Evolutionary conservation across 2,329 filamentous ascomycete species (phyloP), one percentile per base, ranked within the genome.

Genomic region (Coleophoma crateriformis): DNA sequence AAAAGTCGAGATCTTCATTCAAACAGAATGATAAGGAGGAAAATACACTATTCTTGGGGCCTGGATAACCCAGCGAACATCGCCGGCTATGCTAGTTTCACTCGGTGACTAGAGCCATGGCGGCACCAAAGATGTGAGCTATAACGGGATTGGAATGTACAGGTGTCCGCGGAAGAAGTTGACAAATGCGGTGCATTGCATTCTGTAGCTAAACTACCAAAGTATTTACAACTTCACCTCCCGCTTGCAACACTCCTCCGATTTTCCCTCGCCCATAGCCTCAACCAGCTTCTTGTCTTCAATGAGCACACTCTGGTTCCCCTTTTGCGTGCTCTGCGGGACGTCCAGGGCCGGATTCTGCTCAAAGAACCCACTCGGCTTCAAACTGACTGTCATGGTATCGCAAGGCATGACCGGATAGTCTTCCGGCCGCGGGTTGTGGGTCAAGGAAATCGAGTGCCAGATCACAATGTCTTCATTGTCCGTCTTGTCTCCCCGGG

Each of bases 381-480:
- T 69, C 45, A 79, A 58, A 52, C 66, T 75, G 58, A 95, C 72
- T 1, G 84, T 88, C 77, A 95, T 90, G 1, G 88, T 87, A 74
- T 91, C 87, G 1, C 86, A 0, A 2, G 89, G 89, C 90, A 95
- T 95, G 58, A 95, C 76, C 22, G 90, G 90, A 71, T 88, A 95
- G 67, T 95, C 90, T 63, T 95, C 90, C 0, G 89, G 88, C 0
- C 87, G 74, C 0, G 90, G 90, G 72, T 95, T 91, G 66, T 96
- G 90, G 1, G 85, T 90, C 22, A 95, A 74, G 33, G 89, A 89
- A 60, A 95, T 95, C 0, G 88, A 49, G 70, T 95, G 90, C 90
- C 90, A 96, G 7, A 96, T 77, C 2, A 96, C 90, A 58, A 90
- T 85, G 59, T 90, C 90, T 0, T 85, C 90, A 8, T 90, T 92